Evolutionary conservation across 306 rosid genomes (phyloP).

Genomic region (Ceratonia siliqua): DNA sequence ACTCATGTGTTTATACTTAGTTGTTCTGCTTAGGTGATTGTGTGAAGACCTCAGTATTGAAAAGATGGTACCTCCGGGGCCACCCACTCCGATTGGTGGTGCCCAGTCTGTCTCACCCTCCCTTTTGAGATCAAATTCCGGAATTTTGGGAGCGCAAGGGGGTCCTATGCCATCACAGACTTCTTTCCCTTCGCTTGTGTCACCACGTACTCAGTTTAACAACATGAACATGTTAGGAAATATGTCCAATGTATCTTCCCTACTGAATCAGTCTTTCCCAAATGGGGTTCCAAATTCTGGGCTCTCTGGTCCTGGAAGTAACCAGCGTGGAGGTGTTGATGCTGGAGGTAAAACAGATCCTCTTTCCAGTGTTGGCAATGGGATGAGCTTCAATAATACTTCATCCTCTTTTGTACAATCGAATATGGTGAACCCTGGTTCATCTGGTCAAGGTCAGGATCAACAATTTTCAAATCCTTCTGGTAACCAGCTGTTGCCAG

Average conservation of each 20-base stretch:
- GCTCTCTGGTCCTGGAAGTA: slow-evolving; percentile 63
- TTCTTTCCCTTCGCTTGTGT: slow-evolving; percentile 69
- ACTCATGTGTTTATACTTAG: slow-evolving; percentile 40
- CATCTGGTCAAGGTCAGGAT: slow-evolving; percentile 80
- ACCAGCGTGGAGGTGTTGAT: slow-evolving; percentile 72
- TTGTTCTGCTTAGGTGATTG: slow-evolving; percentile 43
- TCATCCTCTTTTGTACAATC: slow-evolving; percentile 64
- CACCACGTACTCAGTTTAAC: slow-evolving; percentile 65
- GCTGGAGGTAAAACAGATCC: slow-evolving; percentile 74
- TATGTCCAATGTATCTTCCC: slow-evolving; percentile 71
- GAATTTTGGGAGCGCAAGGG: slow-evolving; percentile 82
- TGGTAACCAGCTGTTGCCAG: slow-evolving; percentile 66
- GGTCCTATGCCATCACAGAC: slow-evolving; percentile 68
- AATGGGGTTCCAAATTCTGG: slow-evolving; percentile 80
- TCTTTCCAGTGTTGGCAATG: slow-evolving; percentile 69
- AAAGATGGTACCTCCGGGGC: slow-evolving; percentile 90
- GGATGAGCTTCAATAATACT: slow-evolving; percentile 64
- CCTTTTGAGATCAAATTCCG: slow-evolving; percentile 83
- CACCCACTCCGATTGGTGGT: slow-evolving; percentile 80
- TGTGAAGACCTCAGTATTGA: slow-evolving; percentile 39
- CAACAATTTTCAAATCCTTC: slow-evolving; percentile 75
- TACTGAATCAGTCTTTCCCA: slow-evolving; percentile 73
- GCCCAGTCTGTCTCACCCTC: slow-evolving; percentile 82
- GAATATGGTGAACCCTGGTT: slow-evolving; percentile 64
- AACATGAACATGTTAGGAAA: slow-evolving; percentile 83